Evolutionary conservation across 768 basidiomycete genomes (phyloP), one percentile per base, ranked within the genome.

Genomic region (Leccinum longicurvipes): DNA sequence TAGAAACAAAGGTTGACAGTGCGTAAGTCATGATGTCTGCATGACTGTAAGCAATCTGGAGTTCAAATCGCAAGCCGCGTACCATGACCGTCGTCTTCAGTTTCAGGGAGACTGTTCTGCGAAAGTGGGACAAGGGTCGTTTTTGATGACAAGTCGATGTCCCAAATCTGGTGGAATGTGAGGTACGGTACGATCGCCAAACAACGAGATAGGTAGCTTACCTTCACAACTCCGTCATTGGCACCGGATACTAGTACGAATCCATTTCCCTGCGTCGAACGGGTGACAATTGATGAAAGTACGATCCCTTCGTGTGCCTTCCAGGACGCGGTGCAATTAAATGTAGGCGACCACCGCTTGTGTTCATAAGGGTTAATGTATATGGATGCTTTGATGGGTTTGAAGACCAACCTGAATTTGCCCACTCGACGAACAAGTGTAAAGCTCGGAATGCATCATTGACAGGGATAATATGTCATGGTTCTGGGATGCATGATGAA

Each of bases 301-400:
- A 88, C 83, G 52, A 92, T 93, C 14, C 88, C 90, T 19, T 80
- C 73, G 64, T 98, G 95, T 0, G 83, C 93, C 36, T 74, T 70
- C 89, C 93, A 98, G 0, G 85, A 85, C 0, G 88, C 87, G 0
- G 83, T 88, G 63, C 89, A 89, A 59, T 94, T 86, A 64, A 97
- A 98, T 1, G 87, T 83, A 1, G 85, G 78, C 24, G 91, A 92
- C 80, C 88, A 93, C 27, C 91, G 79, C 85, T 95, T 62, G 9
- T 28, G 50, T 46, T 2, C 23, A 46, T 9, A 17, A 29, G 19
- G 17, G 14, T 55, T 21, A 52, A 54, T 50, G 23, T 29, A 51
- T 4, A 23, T 36, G 2, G 19, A 42, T 47, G 15, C n/a, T 25
- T 7, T 21, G 8, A 45, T 25, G 19, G 15, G 11, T 15, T 54